phyloP scores from a whole-genome alignment of 805 yeast genomes.

The Cyberlindnera bimundalis region DNA sequence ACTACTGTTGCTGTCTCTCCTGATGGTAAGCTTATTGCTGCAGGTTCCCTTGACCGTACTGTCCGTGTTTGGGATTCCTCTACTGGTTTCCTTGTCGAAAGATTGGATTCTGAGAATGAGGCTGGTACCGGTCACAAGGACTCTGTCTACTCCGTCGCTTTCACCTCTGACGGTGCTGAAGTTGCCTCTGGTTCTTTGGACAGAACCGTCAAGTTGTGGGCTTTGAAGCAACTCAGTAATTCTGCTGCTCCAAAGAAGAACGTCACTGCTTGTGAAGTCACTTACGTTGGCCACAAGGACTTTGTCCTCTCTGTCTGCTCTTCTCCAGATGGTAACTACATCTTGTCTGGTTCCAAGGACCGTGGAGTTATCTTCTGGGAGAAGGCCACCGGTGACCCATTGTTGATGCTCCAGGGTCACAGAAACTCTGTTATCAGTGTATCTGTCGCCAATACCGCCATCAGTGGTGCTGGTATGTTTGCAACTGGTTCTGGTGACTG shows the following conservation, averaged over 20 bases:
- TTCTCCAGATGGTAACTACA: constrained; percentile 88
- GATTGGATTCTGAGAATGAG: constrained; percentile 86
- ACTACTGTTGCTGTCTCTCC: constrained; percentile 97
- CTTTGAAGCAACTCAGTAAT: constrained; percentile 58
- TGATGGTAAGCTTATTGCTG: constrained; percentile 90
- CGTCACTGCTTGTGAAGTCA: constrained; percentile 72
- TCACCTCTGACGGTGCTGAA: constrained; percentile 86
- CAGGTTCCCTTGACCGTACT: constrained; percentile 92
- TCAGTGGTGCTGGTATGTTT: constrained; percentile 74
- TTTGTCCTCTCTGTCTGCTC: constrained; percentile 92
- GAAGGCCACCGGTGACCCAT: constrained; percentile 83
- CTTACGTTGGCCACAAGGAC: constrained; percentile 94
- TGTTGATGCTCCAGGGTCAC: constrained; percentile 95
- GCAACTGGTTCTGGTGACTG: constrained; percentile 98
- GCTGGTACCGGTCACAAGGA: constrained; percentile 93
- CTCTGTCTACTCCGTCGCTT: constrained; percentile 91
- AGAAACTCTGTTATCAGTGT: constrained; percentile 93
- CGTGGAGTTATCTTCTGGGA: constrained; percentile 98
- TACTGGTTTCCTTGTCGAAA: constrained; percentile 86
- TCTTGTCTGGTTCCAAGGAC: constrained; percentile 92
- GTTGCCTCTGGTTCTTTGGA: constrained; percentile 94
- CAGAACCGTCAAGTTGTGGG: constrained; percentile 95
- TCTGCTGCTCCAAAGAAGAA: constrained; percentile 42
- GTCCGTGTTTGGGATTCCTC: constrained; percentile 97
- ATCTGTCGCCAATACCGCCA: constrained; percentile 79